Conservation (phyloP, 2,329 filamentous ascomycete species). For the Fusarium piperis region DNA sequence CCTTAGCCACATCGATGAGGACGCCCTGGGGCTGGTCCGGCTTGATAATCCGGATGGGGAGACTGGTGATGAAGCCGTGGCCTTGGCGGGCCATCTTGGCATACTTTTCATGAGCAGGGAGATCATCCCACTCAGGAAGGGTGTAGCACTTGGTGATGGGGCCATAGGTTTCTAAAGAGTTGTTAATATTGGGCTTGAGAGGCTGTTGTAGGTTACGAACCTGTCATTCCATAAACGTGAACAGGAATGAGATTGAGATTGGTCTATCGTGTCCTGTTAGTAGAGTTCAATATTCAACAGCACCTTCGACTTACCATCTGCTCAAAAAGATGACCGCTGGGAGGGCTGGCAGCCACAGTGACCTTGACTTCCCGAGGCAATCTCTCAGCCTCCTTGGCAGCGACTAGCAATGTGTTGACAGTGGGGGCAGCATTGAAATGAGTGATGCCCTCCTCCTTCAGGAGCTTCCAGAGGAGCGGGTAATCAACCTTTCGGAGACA, state of each 20-base stretch:
- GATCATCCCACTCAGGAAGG: slow-evolving; percentile 82
- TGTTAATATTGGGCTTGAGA: background rate
- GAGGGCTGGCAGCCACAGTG: slow-evolving; percentile 91
- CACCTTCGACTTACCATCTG: slow-evolving; percentile 73
- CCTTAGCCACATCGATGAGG: slow-evolving; percentile 57
- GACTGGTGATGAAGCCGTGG: slow-evolving; percentile 85
- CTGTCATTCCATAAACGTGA: slow-evolving; percentile 87
- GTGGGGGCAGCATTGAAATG: slow-evolving; percentile 97
- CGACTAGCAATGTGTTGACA: slow-evolving; percentile 92
- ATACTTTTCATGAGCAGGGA: slow-evolving; percentile 81
- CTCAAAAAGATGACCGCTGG: slow-evolving; percentile 89
- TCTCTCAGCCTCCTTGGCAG: slow-evolving; percentile 75
- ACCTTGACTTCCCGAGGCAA: slow-evolving; percentile 80
- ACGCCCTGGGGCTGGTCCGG: slow-evolving; percentile 73
- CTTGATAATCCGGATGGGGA: slow-evolving; percentile 85
- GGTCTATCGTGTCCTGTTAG: slow-evolving; percentile 42
- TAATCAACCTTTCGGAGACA: slow-evolving; percentile 97
- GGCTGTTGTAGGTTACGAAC: slow-evolving; percentile 28
- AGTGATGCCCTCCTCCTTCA: slow-evolving; percentile 88
- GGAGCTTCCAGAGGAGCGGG: slow-evolving; percentile 85
- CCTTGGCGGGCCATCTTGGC: slow-evolving; percentile 93
- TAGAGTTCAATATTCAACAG: background rate
- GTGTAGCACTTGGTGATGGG: slow-evolving; percentile 95
- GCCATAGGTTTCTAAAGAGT: slow-evolving; percentile 80
- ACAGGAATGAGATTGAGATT: slow-evolving; percentile 86